Evolutionary conservation across 768 basidiomycete species (phyloP), one percentile per base, ranked within the genome.

Genomic region (Leccinellum rugosiceps): DNA sequence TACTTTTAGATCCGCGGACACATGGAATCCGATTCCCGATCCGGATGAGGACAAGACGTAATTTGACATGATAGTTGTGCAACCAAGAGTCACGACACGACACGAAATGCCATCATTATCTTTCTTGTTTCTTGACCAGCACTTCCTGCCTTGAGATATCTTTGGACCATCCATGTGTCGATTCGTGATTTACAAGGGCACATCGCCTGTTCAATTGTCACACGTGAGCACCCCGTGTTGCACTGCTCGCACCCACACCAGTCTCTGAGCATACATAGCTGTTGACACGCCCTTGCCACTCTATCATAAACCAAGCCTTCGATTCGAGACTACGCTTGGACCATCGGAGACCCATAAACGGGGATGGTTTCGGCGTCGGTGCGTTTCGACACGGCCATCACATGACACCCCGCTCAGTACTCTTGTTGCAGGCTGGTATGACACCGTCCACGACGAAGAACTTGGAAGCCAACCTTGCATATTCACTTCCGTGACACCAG

Each of bases 291-390:
- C 96, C 96, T 51, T 87, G 88, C 58, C 96, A 98, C 75, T 93
- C 91, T 3, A 97, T 98, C 75, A 97, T 95, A 71, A 96, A 96
- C 71, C 94, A 97, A 75, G 94, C 96, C 0, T 95, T 94, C 66
- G 96, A 98, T 75, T 95, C 93, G 21, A 83, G 95, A 8, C 78
- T 99, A 31, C 84, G 96, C 19, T 71, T 93, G 52, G 92, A 94
- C 67, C 80, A 77, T 61, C 79, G 92, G 55, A 74, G 91, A 59
- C 92, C 92, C n/a, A 92, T 94, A 74, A 94, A 94, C 63, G 92
- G 92, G 9, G 95, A 98, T 70, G 96, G 96, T 0, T 98, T 98
- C 71, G 96, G 96, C 28, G 93, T 98, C 17, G 91, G 91, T 92
- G 62, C 58, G 87, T 75, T 63, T 45, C 5, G 28, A 30, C 23